These are phyloP conservation scores for Erysimum cheiri DNA, from an alignment of 441 rosid species.

Conservation along the genomic window DNA sequence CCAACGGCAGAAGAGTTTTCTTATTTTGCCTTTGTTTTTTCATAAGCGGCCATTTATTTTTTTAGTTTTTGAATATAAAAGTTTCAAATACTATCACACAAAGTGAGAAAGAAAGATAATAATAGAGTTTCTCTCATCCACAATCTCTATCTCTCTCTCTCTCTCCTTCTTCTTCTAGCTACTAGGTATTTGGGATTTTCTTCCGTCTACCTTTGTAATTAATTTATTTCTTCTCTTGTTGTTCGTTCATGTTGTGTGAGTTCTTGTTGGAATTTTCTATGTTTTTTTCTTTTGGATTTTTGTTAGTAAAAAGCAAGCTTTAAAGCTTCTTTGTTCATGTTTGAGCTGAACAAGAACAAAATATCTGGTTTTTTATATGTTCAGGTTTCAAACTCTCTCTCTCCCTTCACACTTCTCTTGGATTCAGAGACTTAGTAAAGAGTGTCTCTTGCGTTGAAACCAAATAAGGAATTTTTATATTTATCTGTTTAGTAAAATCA, in stretches of 20 bases:
- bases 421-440: constrained; percentile 13
- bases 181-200: constrained; percentile 43
- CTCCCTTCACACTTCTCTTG: constrained; percentile 17
- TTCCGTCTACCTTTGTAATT: constrained; percentile 30
- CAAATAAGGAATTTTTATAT: constrained; percentile 36
- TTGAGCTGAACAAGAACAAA: constrained; percentile 34
- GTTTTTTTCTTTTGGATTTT: constrained; percentile 42
- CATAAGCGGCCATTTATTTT: constrained; percentile 42
- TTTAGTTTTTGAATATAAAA: constrained; percentile 37
- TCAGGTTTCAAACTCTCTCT: constrained; percentile 27
- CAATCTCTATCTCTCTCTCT: constrained; percentile 50
- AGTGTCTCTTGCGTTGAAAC: constrained; percentile 71
- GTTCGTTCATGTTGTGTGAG: constrained; percentile 44
- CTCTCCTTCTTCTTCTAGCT: too few species aligned
- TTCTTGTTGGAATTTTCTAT: constrained; percentile 46
- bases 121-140: constrained; percentile 50
- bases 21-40: constrained; percentile 42
- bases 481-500: constrained; percentile 1
- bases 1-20: constrained; percentile 33
- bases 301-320: constrained; percentile 30
- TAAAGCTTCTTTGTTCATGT: constrained; percentile 34
- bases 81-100: constrained; percentile 45
- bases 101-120: constrained; percentile 41
- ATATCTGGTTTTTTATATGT: constrained; percentile 21
- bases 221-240: constrained; percentile 38